Percentiles rank a stretch among this genome's conserved stretches.
Conservation (phyloP, 768 basidiomycete genomes). For the Naganishia friedmannii region DNA sequence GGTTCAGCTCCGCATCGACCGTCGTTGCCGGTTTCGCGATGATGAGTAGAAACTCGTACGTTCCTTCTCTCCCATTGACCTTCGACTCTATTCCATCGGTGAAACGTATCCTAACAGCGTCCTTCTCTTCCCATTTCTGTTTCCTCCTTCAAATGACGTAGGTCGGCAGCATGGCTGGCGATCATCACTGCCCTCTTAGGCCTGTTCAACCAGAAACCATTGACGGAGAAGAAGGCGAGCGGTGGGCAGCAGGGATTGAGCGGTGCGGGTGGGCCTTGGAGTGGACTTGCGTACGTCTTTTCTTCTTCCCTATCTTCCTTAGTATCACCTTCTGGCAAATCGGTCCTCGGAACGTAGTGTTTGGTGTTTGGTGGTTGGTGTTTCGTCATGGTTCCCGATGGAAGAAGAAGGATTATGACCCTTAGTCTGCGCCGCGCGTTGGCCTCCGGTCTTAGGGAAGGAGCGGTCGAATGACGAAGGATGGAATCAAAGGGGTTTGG, state of each 20-base stretch:
- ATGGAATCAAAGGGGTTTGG: too few relatives aligned
- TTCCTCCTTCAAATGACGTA: neutral
- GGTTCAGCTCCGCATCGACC: slow-evolving; percentile 16
- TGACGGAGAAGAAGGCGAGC: slow-evolving; percentile 28
- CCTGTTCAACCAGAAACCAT: slow-evolving; percentile 24
- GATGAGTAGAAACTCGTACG: slow-evolving; percentile 18
- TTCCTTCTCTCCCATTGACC: neutral
- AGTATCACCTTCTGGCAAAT: neutral
- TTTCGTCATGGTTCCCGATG: too few relatives aligned
- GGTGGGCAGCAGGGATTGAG: neutral
- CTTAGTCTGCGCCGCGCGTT: too few relatives aligned
- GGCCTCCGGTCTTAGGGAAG: too few relatives aligned
- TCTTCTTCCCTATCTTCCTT: neutral
- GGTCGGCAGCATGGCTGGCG: slow-evolving; percentile 27
- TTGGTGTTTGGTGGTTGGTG: too few relatives aligned
- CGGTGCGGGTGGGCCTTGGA: slow-evolving; percentile 17
- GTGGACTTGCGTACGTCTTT: slow-evolving; percentile 25
- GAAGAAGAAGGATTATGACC: too few relatives aligned
- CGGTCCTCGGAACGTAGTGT: too few relatives aligned
- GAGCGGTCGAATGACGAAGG: too few relatives aligned
- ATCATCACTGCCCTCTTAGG: slow-evolving; percentile 27
- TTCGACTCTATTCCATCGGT: too few relatives aligned
- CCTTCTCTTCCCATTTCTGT: neutral
- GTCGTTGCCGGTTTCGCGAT: slow-evolving; percentile 15
- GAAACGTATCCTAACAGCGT: too few relatives aligned